These are phyloP conservation scores for Parietichytrium sp. DNA, from an alignment of 108 stramenopile species.

Conservation along the genomic window DNA sequence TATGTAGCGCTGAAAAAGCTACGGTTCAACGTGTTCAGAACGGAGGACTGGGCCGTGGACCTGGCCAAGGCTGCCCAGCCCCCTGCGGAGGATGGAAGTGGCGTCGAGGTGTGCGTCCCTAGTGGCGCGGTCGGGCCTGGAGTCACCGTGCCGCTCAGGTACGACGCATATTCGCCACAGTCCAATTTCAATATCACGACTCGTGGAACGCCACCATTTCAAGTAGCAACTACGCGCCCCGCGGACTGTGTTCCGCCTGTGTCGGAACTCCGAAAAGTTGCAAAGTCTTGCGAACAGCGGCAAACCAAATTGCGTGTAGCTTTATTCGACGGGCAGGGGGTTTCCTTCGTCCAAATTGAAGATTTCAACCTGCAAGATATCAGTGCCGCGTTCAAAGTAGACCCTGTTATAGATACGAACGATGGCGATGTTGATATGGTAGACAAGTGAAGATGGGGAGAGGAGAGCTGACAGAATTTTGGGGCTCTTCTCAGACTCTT, in stretches of 20 bases:
- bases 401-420: not conserved
- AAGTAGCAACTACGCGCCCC: not conserved
- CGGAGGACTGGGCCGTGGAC: not conserved
- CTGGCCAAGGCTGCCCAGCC: too few species aligned
- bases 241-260: not conserved
- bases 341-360: slow-evolving; percentile 17
- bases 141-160: not conserved
- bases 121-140: not conserved
- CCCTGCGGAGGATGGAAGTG: too few species aligned
- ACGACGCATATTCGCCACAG: not conserved
- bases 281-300: not conserved
- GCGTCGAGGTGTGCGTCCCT: not conserved
- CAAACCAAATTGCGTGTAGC: slow-evolving; percentile 23
- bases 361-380: slow-evolving; percentile 25
- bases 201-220: not conserved
- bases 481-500: too few species aligned
- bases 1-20: slow-evolving; percentile 18
- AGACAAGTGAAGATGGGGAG: too few species aligned
- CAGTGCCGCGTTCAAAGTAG: not conserved
- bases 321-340: slow-evolving; percentile 18
- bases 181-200: not conserved
- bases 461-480: too few species aligned
- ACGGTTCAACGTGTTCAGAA: slow-evolving; percentile 19
- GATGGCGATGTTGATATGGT: not conserved
- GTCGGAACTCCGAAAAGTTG: not conserved